Percentiles rank a stretch among this genome's conserved stretches.
Conservation (phyloP, 345 rosid genomes). For the Turnera subulata region DNA sequence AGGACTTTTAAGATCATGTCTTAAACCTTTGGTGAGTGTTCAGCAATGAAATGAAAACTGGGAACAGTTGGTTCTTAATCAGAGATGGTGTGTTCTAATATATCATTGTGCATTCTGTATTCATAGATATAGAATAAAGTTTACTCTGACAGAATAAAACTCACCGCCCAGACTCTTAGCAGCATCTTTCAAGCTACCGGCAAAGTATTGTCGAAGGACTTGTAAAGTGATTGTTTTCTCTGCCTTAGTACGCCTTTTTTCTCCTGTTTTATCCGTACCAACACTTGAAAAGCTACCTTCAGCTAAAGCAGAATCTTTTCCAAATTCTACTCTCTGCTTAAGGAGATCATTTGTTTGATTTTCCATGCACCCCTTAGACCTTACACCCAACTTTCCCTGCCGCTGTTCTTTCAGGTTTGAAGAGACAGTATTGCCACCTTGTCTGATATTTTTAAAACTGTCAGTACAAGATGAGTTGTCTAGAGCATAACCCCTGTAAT, state of each 20-base stretch:
- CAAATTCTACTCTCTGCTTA: slow-evolving; percentile 36
- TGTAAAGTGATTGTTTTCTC: slow-evolving; percentile 71
- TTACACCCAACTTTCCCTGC: slow-evolving; percentile 23
- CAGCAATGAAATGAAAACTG: neutral
- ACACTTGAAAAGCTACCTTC: slow-evolving; percentile 45
- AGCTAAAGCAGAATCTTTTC: slow-evolving; percentile 36
- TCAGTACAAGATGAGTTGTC: slow-evolving; percentile 32
- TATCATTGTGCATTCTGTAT: neutral
- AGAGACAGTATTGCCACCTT: slow-evolving; percentile 20
- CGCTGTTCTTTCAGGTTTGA: slow-evolving; percentile 20
- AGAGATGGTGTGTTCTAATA: neutral
- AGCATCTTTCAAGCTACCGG: slow-evolving; percentile 94
- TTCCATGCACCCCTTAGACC: slow-evolving; percentile 21
- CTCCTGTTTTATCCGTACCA: slow-evolving; percentile 32
- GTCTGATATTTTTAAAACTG: slow-evolving; percentile 27
- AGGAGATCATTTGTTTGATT: slow-evolving; percentile 26
- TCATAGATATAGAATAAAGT: neutral
- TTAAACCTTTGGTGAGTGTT: neutral
- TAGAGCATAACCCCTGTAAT: slow-evolving; percentile 23
- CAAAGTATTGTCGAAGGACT: slow-evolving; percentile 66
- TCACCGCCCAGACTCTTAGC: slow-evolving; percentile 89
- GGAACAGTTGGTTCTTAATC: neutral
- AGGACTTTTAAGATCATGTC: neutral
- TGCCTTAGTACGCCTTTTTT: slow-evolving; percentile 56
- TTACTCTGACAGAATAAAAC: slow-evolving; percentile 16